Evolutionary conservation across 345 rosid species (phyloP), one percentile per base, ranked within the genome.

Genomic region (Ricinus communis): DNA sequence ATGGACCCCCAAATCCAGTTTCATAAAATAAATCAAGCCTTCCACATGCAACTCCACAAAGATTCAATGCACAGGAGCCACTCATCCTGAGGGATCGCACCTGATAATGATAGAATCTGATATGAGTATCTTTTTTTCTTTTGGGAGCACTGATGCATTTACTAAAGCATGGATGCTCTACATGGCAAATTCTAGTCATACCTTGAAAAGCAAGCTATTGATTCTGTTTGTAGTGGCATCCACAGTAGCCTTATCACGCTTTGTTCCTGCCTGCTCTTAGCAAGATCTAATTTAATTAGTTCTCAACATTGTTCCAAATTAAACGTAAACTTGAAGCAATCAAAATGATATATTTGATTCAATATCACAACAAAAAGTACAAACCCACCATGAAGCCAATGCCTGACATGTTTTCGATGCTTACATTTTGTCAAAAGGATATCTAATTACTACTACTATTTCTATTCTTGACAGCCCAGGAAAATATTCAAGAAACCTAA

Each of bases 11-110:
- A 22, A 75, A 92, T 61, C 97, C 98, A 14, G 84, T 30, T 83
- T 86, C 88, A 62, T 90, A 92, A 76, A 95, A 90, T 71, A 95
- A 77, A 76, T 92, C 99, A 56, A 76, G 82, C 76, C 99, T 87
- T 73, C 98, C 96, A 69, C 96, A 89, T 0, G 98, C 99, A n/a
- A 95, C 70, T 40, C 96, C 93, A 40, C 99, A 95, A 25, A 92
- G 99, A 85, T 95, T 84, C 76, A 92, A 75, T 46, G 99, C 99
- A 63, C 99, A 95, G 1, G 98, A 95, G 57, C 98, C 98, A 55
- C 85, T 80, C 96, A 94, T 91, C 74, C 99, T 85, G 62, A 95
- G 74, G 12, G 98, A 92, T 79, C 99, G 84, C 71, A 92, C 97
- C 99, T 95, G 88, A 75, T 69, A 46, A 58, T 55, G 65, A 81